Evolutionary conservation across 805 yeast genomes (phyloP).

Genomic region (Lachancea waltii): DNA sequence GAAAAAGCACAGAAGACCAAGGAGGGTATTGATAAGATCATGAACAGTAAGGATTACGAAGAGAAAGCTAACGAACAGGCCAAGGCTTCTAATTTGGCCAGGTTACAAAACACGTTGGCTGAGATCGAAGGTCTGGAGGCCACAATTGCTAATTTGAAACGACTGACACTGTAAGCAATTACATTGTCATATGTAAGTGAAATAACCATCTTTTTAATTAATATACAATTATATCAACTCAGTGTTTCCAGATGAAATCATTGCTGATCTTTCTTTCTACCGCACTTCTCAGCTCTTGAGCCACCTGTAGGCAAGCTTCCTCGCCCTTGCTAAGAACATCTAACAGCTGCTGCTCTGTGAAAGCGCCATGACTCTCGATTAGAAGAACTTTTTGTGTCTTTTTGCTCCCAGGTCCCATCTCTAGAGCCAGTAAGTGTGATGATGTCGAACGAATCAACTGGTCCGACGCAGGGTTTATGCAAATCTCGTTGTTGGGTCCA

Average conservation of each 20-base stretch:
- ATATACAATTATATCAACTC: constrained; percentile 4
- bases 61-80: constrained; percentile 80
- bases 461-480: constrained; percentile 41
- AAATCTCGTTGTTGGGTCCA: constrained; percentile 27
- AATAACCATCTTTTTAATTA: constrained; percentile 2
- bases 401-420: constrained; percentile 39
- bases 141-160: constrained; percentile 78
- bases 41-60: constrained; percentile 68
- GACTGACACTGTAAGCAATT: constrained; percentile 43
- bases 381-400: constrained; percentile 51
- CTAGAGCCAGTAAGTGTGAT: constrained; percentile 60
- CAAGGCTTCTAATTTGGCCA: constrained; percentile 63
- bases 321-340: constrained; percentile 48
- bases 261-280: constrained; percentile 42
- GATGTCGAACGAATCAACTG: constrained; percentile 44
- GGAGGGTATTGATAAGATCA: constrained; percentile 61
- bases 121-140: constrained; percentile 87
- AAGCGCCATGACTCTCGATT: constrained; percentile 67
- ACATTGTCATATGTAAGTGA: neutral
- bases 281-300: constrained; percentile 40
- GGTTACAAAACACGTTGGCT: constrained; percentile 65
- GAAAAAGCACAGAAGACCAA: constrained; percentile 54
- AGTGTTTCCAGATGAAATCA: constrained; percentile 55
- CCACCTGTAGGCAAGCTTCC: constrained; percentile 39
- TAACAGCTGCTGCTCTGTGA: constrained; percentile 50